Percentiles rank a stretch among this genome's conserved stretches.
phyloP scores from a whole-genome alignment of 768 basidiomycete species.

The Atractiella rhizophila region DNA sequence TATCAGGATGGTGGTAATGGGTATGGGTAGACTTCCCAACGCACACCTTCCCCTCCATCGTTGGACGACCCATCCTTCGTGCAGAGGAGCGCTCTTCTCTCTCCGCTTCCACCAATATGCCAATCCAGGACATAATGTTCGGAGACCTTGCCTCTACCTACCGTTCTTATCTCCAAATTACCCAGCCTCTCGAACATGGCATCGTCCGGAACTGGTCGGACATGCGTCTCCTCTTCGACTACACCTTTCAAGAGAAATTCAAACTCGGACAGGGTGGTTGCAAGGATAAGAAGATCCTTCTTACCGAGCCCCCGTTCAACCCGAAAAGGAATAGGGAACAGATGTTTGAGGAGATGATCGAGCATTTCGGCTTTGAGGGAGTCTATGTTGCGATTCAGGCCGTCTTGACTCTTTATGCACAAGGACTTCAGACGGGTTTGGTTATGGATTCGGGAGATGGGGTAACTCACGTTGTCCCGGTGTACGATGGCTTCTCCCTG shows the following conservation, averaged over 20 bases:
- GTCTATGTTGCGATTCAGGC: slow-evolving; percentile 98
- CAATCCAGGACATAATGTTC: slow-evolving; percentile 97
- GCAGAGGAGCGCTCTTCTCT: slow-evolving; percentile 53
- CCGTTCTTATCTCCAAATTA: slow-evolving; percentile 83
- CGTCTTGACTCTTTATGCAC: slow-evolving; percentile 89
- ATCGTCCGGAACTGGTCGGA: slow-evolving; percentile 98
- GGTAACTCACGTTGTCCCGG: slow-evolving; percentile 96
- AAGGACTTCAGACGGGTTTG: slow-evolving; percentile 93
- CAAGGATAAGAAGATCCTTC: slow-evolving; percentile 65
- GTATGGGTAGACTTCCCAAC: slow-evolving; percentile 46
- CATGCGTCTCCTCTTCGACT: slow-evolving; percentile 95
- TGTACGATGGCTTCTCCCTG: slow-evolving; percentile 86
- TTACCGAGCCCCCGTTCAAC: slow-evolving; percentile 99
- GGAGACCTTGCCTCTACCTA: slow-evolving; percentile 88
- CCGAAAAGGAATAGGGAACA: slow-evolving; percentile 70
- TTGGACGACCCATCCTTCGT: slow-evolving; percentile 91
- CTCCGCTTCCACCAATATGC: slow-evolving; percentile 44
- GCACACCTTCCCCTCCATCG: slow-evolving; percentile 86
- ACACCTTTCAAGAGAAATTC: slow-evolving; percentile 91
- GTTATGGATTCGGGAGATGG: slow-evolving; percentile 99
- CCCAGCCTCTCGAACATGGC: slow-evolving; percentile 97
- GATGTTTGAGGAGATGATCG: slow-evolving; percentile 98
- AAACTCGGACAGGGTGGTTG: slow-evolving; percentile 58
- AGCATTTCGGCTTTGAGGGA: slow-evolving; percentile 84
- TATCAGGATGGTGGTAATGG: background rate